Conservation (phyloP, 352 stramenopile species). For the Phytophthora vignae region DNA sequence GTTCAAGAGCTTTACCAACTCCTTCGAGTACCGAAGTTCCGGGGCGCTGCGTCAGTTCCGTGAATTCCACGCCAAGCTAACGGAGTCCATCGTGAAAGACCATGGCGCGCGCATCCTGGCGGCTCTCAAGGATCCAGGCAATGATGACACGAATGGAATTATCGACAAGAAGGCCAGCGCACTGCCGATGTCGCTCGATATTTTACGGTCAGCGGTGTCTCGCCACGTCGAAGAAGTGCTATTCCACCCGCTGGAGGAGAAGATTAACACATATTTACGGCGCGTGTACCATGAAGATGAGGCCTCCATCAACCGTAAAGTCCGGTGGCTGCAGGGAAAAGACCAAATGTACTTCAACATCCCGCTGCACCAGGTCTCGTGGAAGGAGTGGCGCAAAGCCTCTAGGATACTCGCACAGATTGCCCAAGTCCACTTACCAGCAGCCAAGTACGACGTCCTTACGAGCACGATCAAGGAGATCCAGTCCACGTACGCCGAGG, state of each 20-base stretch:
- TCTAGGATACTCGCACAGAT: slow-evolving; percentile 79
- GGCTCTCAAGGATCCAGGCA: slow-evolving; percentile 57
- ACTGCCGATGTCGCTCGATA: slow-evolving; percentile 56
- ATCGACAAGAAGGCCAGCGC: slow-evolving; percentile 32
- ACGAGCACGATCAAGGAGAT: slow-evolving; percentile 80
- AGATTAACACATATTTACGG: slow-evolving; percentile 63
- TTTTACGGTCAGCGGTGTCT: slow-evolving; percentile 68
- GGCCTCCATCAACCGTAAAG: slow-evolving; percentile 79
- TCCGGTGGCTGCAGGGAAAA: slow-evolving; percentile 91
- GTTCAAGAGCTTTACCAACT: slow-evolving; percentile 71
- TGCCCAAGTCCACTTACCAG: slow-evolving; percentile 55
- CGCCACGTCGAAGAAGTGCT: slow-evolving; percentile 87
- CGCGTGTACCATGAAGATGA: slow-evolving; percentile 82
- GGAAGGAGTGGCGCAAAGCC: slow-evolving; percentile 85
- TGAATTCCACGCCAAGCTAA: slow-evolving; percentile 70
- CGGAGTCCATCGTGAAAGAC: slow-evolving; percentile 68
- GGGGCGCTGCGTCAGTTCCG: slow-evolving; percentile 62
- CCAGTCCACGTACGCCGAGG: slow-evolving; percentile 77
- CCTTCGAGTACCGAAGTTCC: slow-evolving; percentile 58
- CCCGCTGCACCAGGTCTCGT: slow-evolving; percentile 80
- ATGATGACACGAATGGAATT: slow-evolving; percentile 25
- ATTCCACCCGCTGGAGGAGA: slow-evolving; percentile 71
- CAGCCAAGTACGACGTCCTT: slow-evolving; percentile 84
- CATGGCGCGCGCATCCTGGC: slow-evolving; percentile 71
- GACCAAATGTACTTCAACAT: slow-evolving; percentile 93